phyloP scores from a whole-genome alignment of 768 basidiomycete species.

The Rhodocollybia butyracea region DNA sequence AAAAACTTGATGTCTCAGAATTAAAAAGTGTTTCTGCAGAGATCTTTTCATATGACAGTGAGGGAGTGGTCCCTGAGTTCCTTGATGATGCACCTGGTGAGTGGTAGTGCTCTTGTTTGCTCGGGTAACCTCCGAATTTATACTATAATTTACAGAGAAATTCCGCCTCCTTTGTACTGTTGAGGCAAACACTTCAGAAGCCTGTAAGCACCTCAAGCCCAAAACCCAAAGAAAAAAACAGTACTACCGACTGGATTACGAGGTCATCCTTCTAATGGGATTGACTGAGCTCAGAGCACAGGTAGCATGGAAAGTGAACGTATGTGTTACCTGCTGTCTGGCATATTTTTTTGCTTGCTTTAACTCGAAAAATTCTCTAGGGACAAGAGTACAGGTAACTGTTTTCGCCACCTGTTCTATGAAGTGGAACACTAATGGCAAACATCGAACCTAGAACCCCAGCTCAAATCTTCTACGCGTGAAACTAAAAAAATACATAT shows the following conservation, averaged over 20 bases:
- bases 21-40: constrained; percentile 18
- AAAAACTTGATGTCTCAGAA: constrained; percentile 11
- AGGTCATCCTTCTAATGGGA: constrained; percentile 28
- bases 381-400: neutral
- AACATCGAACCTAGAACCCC: neutral
- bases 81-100: constrained; percentile 25
- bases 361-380: neutral
- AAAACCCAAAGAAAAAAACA: neutral
- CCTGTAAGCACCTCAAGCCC: neutral
- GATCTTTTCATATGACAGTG: constrained; percentile 26
- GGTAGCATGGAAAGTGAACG: constrained; percentile 31
- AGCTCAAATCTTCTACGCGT: neutral
- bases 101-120: too few species aligned
- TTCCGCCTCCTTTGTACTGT: constrained; percentile 5
- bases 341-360: neutral
- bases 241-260: constrained; percentile 6
- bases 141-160: constrained; percentile 1
- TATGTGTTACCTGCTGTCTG: constrained; percentile 11
- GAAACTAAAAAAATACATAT: neutral
- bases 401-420: too few species aligned
- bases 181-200: constrained; percentile 4
- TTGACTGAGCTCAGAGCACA: constrained; percentile 31
- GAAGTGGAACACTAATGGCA: too few species aligned
- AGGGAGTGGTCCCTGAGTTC: constrained; percentile 22
- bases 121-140: too few species aligned